Base-by-base conservation (phyloP, 2,329 filamentous ascomycete genomes). In the Trichophyton verrucosum region DNA sequence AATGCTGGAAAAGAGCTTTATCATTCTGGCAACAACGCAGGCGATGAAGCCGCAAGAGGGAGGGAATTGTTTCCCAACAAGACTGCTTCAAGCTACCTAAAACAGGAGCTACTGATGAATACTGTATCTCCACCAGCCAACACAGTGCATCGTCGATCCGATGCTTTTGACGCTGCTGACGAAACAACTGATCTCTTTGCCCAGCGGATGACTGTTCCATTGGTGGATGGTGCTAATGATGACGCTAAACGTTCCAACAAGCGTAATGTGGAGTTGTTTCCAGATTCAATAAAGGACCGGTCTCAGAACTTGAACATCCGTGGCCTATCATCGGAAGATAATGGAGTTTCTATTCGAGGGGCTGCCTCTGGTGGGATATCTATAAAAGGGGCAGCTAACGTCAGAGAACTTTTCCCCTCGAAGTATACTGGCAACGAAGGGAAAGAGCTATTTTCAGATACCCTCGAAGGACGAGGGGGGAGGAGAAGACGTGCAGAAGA, bases 401-500 rank as follows among this genome's bases (percentile, higher is more conserved):
- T 79, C 1, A 85, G 82, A 65, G 87, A 91, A 71, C 72, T 91
- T 20, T 90, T 90, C 66, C 87, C 87, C 0, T 78, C 79, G 15
- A 86, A 83, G 65, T 81, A 73, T 58, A 67, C 70, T 20, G 71
- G 65, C 65, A 88, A 89, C 68, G 74, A 80, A 1, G 83, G 82
- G 57, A 89, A 88, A 72, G 87, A 91, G 69, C 72, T 89, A 15
- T 88, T 90, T 67, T 79, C 80, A 1, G 81, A 84, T 62, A 83
- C 76, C 64, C 68, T 84, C 27, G 80, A 83, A 59, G 82, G 81
- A 1, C 77, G 84, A 64, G 78, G 81, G 13, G 78, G 79, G 62
- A 79, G 77, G 64, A 81, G 88, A 65, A 82, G 86, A 66, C 84
- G 78, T 68, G 88, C 88, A 0, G 86, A 89, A 67, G 88, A 91